Conservation (phyloP, 192 early-diverging fungal species). For the Rhizoclosmatium globosum region DNA sequence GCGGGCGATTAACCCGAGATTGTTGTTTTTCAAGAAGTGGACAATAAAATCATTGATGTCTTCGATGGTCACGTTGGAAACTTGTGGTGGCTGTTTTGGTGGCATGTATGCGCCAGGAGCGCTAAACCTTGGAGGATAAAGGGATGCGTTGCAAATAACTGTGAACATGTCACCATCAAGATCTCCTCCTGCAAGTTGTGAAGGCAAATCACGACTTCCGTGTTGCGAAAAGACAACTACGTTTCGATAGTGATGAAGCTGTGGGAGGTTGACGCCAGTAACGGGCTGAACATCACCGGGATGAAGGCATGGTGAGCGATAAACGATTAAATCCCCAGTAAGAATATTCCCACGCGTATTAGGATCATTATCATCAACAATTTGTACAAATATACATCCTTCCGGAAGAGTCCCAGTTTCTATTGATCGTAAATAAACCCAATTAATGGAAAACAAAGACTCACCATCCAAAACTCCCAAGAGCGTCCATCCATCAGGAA, state of each 20-base stretch:
- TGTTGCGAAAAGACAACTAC: conserved; percentile 78
- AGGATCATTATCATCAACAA: conserved; percentile 4
- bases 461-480: conserved; percentile 50
- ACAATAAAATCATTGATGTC: conserved; percentile 34
- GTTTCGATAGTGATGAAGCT: conserved; percentile 55
- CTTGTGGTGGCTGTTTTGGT: not conserved
- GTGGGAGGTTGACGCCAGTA: conserved; percentile 36
- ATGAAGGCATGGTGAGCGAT: conserved; percentile 45
- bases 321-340: conserved; percentile 38
- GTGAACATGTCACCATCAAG: conserved; percentile 79
- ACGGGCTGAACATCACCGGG: conserved; percentile 54
- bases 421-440: too few relatives aligned
- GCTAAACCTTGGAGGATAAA: too few relatives aligned
- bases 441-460: too few relatives aligned
- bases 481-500: conserved; percentile 40
- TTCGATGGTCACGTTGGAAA: conserved; percentile 29
- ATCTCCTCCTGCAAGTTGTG: conserved; percentile 83
- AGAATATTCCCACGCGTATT: conserved; percentile 49
- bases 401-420: conserved; percentile 48
- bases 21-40: conserved; percentile 23
- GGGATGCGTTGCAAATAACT: not conserved
- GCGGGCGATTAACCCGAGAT: conserved; percentile 16
- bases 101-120: too few relatives aligned
- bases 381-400: conserved; percentile 48
- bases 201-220: conserved; percentile 74